Base-by-base conservation (phyloP, 78 protist genomes). In the Chrysochromulina parva region DNA sequence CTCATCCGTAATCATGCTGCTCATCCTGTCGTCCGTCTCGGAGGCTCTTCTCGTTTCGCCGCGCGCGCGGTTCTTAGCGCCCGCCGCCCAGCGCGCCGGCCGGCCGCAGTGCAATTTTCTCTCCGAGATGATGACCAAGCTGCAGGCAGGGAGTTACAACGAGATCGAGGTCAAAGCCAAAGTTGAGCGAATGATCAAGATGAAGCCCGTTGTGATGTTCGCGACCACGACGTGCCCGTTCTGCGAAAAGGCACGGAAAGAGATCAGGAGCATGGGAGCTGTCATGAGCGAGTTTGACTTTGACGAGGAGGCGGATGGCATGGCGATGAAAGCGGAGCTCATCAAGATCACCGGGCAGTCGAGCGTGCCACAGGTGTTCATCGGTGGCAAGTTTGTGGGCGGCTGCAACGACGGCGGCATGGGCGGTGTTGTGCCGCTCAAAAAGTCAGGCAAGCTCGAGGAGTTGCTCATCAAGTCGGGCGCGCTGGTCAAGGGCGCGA, bases 331-430 rank as follows among this genome's bases (percentile, higher is more conserved):
- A 10, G 54, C 81, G 16, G 74, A 47, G 54, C 81, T 73, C 54
- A 54, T 14, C 24, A 19, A n/a, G 55, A 13, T 13, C 81, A 47
- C 54, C 2, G 81, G 81, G 22, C 81, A 22, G 22, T 16, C 81
- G 10, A 16, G n/a, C 54, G 81, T 73, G 53, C 81, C 81, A 24
- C n/a, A 10, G 19, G 55, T 73, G 54, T 73, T 73, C 54, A 17
- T 47, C 28, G 81, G 81, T 16, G 81, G 81, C 22, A 10, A 73
- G 20, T 73, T 73, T 47, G 54, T 47, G 11, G 81, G 81, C 48
- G 81, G 81, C 55, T n/a, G 55, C 55, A 73, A 73, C 81, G 81
- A 73, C 81, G 81, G 81, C 16, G 81, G 81, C 24, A 0, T 73
- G 81, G 81, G 81, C 81, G 81, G 81, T 54, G 81, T 73, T 13